Evolutionary conservation across 768 basidiomycete species (phyloP).

Genomic region (Imleria badia): DNA sequence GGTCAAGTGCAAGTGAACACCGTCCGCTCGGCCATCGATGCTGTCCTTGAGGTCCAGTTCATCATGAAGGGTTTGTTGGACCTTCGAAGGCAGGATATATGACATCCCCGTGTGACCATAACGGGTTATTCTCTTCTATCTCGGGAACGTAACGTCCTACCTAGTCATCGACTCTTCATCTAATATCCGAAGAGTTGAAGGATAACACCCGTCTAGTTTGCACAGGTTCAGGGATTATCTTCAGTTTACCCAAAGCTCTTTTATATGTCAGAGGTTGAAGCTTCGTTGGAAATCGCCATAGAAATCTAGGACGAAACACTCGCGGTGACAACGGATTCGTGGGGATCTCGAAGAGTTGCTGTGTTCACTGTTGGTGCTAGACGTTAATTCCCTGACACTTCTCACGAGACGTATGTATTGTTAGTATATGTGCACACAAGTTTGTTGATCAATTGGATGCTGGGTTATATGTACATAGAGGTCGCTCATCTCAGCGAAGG

Average conservation of each 20-base stretch:
- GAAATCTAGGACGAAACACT: neutral
- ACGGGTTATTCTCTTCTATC: neutral
- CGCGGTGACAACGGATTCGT: too few species aligned
- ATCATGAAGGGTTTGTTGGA: conserved; percentile 85
- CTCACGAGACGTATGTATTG: neutral
- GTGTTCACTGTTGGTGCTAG: neutral
- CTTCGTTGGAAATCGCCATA: neutral
- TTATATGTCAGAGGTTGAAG: neutral
- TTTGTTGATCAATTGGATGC: too few species aligned
- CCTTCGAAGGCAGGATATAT: conserved; percentile 71
- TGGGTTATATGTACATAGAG: too few species aligned
- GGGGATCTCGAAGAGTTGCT: neutral
- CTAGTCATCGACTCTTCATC: neutral
- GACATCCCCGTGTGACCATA: conserved; percentile 3
- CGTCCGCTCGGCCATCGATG: conserved; percentile 66
- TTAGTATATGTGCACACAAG: too few species aligned
- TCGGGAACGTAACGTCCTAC: neutral
- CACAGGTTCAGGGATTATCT: neutral
- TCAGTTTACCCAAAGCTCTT: too few species aligned
- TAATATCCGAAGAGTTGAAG: neutral
- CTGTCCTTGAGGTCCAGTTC: conserved; percentile 76
- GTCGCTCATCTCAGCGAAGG: too few species aligned
- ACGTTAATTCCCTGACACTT: neutral
- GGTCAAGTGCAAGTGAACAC: conserved; percentile 61
- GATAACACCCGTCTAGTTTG: neutral